Base-by-base conservation (phyloP, 805 yeast species). In the Kazachstania psychrophila region DNA sequence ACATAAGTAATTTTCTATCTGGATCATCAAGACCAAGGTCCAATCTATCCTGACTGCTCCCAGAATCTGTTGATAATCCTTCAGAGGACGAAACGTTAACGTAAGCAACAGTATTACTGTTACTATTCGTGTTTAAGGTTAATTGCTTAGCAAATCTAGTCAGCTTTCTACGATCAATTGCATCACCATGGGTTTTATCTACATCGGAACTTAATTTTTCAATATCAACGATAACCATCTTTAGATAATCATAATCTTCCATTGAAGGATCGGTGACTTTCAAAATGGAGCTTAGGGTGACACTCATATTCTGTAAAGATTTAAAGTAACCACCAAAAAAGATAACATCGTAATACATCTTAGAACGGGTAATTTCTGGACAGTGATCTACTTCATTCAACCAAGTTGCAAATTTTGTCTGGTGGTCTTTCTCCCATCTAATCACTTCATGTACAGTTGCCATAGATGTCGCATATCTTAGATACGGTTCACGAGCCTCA, bases 371-470 rank as follows among this genome's bases (percentile, higher is more conserved):
- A 5, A 70, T 65, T 15, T 66, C 58, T 6, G 68, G 67, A 18
- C 71, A 69, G 34, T 73, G 64, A 37, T 76, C 75, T 12, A 70
- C 59, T 24, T 69, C 66, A 17, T 58, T 60, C 30, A 75, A 52
- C 89, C 89, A 84, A 6, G 59, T 51, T 5, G 77, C 69, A 43
- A 84, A 70, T 23, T 57, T 49, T 1, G 73, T 60, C 13, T 61
- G 48, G 15, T 62, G 60, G 42, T 48, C 61, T 63, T 52, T 64
- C 38, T 65, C 80, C 56, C 65, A 69, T 13, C 55, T 66, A 42
- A 70, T 69, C 20, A 77, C 54, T 37, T 73, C 77, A 49, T 74
- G 73, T 2, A 77, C 77, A 44, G 70, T 67, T 2, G 80, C 82
- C 60, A 76, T 67, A 6, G 71, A 62, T 26, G 70, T 71, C 26